These are phyloP conservation scores for Neurospora intermedia DNA, from an alignment of 495 filamentous ascomycete species.

Conservation along the genomic window DNA sequence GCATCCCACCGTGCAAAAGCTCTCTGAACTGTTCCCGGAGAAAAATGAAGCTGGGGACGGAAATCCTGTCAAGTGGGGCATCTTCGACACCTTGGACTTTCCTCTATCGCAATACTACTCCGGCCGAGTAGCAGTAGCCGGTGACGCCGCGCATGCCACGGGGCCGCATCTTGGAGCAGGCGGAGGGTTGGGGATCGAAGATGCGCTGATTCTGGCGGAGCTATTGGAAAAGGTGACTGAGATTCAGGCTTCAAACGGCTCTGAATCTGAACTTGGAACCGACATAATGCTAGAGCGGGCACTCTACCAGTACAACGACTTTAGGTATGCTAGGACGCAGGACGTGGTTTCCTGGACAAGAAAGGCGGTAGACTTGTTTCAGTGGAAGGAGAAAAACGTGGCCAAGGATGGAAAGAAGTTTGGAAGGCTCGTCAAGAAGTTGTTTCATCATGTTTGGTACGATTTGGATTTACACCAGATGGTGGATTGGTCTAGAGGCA, in stretches of 20 bases:
- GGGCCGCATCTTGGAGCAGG: constrained; percentile 44
- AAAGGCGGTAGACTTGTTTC: constrained; percentile 28
- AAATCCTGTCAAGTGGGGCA: constrained; percentile 41
- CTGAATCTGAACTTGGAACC: background rate
- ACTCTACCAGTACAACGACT: constrained; percentile 27
- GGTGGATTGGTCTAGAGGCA: constrained; percentile 9
- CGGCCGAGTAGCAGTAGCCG: constrained; percentile 36
- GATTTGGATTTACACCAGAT: constrained; percentile 27
- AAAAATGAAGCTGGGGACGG: background rate
- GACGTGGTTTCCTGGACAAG: constrained; percentile 26
- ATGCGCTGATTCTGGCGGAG: constrained; percentile 34
- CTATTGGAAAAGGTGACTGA: constrained; percentile 23
- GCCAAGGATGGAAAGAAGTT: constrained; percentile 22
- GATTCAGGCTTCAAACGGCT: background rate
- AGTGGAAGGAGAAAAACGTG: constrained; percentile 24
- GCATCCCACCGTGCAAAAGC: constrained; percentile 23
- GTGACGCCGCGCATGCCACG: constrained; percentile 33
- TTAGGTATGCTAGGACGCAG: constrained; percentile 28
- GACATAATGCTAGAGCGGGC: constrained; percentile 18
- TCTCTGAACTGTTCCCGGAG: constrained; percentile 34
- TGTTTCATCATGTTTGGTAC: constrained; percentile 29
- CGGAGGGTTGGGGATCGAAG: constrained; percentile 45
- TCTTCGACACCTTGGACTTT: constrained; percentile 41
- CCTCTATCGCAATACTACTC: constrained; percentile 30
- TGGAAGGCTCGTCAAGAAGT: constrained; percentile 14